A percentile compares a stretch with the other conserved stretches of the same genome.
These are phyloP conservation scores for Dictyostelium brefeldianum DNA, from an alignment of 78 protist genomes.

Conservation along the genomic window DNA sequence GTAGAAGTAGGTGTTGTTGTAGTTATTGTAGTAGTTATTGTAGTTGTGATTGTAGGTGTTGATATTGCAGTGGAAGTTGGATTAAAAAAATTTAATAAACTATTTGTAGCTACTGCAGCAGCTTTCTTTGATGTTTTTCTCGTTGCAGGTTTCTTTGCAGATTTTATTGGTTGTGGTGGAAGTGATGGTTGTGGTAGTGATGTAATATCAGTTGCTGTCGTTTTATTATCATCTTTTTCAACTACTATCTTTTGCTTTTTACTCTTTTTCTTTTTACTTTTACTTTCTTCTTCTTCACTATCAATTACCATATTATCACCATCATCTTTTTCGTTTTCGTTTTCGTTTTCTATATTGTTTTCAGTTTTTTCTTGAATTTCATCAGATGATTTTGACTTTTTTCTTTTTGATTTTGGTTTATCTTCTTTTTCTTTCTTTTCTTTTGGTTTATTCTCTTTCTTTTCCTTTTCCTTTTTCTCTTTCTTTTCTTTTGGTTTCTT, in stretches of 20 bases:
- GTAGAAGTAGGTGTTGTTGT: neutral
- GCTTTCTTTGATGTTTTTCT: neutral
- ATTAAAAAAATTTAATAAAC: neutral
- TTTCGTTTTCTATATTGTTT: neutral
- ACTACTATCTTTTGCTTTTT: neutral
- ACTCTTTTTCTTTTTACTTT: slow-evolving; percentile 1
- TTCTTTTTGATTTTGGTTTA: neutral
- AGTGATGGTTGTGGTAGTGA: too few species aligned
- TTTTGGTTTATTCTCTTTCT: neutral
- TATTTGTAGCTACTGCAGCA: neutral
- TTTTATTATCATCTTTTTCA: too few species aligned
- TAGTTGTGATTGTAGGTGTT: neutral
- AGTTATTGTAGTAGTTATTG: neutral
- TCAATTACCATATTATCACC: neutral
- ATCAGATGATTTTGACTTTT: too few species aligned
- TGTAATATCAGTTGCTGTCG: too few species aligned
- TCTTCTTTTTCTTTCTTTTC: neutral
- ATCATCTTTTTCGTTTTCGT: neutral
- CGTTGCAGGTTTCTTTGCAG: neutral
- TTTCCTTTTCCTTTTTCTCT: neutral
- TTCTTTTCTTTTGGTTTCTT: neutral
- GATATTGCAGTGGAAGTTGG: neutral
- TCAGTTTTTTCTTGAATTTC: neutral
- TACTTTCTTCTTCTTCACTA: neutral
- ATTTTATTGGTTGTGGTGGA: neutral